phyloP scores from a whole-genome alignment of 1,139 yeast genomes.

The Hansenula anomala region DNA sequence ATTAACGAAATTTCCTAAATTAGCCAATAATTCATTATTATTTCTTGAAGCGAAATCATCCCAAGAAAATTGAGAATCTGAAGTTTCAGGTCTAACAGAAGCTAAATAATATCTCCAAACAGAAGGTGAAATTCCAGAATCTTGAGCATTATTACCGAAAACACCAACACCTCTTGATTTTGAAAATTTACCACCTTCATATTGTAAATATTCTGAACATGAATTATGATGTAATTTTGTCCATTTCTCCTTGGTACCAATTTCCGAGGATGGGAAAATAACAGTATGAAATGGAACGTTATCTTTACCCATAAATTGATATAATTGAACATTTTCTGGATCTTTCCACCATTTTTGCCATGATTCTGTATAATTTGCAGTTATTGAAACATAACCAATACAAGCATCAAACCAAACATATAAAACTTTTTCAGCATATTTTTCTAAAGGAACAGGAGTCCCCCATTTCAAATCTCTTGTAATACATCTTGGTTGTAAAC shows the following conservation, averaged over 20 bases:
- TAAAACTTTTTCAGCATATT: slow-evolving; percentile 79
- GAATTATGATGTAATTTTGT: slow-evolving; percentile 86
- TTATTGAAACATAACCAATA: slow-evolving; percentile 92
- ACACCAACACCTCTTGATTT: slow-evolving; percentile 97
- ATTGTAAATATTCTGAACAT: slow-evolving; percentile 94
- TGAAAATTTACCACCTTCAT: slow-evolving; percentile 97
- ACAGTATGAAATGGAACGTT: slow-evolving; percentile 98
- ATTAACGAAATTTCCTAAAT: slow-evolving; percentile 94
- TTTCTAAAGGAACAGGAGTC: slow-evolving; percentile 89
- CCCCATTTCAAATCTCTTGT: slow-evolving; percentile 99
- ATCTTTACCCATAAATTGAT: slow-evolving; percentile 99
- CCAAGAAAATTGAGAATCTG: slow-evolving; percentile 98
- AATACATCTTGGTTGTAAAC: slow-evolving; percentile 90
- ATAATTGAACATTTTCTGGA: slow-evolving; percentile 78
- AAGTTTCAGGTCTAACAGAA: slow-evolving; percentile 88
- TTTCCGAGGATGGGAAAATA: slow-evolving; percentile 87
- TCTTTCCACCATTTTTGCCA: slow-evolving; percentile 93
- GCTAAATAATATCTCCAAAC: slow-evolving; percentile 98
- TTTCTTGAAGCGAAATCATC: slow-evolving; percentile 89
- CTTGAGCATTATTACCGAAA: slow-evolving; percentile 95
- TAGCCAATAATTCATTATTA: slow-evolving; percentile 89
- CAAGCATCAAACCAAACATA: slow-evolving; percentile 99
- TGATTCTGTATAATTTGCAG: slow-evolving; percentile 83
- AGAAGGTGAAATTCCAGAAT: slow-evolving; percentile 82
- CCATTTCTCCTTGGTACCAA: slow-evolving; percentile 89